A percentile compares a stretch with the other conserved stretches of the same genome.
Evolutionary conservation across 2,329 filamentous ascomycete genomes (phyloP).

Genomic region (Colletotrichum godetiae): DNA sequence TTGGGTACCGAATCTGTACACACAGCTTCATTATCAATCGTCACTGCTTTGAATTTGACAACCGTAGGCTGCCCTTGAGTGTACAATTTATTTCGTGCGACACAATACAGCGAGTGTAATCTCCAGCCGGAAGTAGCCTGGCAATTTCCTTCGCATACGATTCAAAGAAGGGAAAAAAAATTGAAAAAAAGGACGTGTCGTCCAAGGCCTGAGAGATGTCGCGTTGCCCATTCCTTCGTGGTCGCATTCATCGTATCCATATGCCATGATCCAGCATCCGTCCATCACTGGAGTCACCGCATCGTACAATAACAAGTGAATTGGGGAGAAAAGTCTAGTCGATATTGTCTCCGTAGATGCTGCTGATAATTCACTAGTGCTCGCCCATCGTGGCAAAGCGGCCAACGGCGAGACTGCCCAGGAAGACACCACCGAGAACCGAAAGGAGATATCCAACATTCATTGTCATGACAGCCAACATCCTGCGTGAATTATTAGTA

Average conservation of each 20-base stretch:
- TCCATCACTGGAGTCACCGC: too few species aligned
- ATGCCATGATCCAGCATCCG: not conserved
- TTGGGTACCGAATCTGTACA: slow-evolving; percentile 2
- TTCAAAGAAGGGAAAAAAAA: slow-evolving; percentile 11
- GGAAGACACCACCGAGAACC: slow-evolving; percentile 81
- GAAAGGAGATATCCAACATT: slow-evolving; percentile 89
- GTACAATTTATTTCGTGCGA: not conserved
- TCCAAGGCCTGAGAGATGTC: not conserved
- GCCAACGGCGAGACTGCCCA: slow-evolving; percentile 86
- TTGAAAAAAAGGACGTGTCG: not conserved
- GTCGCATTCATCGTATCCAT: slow-evolving; percentile 2
- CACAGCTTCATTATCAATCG: slow-evolving; percentile 5
- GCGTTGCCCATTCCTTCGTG: not conserved
- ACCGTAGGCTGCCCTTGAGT: not conserved
- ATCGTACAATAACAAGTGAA: not conserved
- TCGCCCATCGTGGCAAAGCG: slow-evolving; percentile 69
- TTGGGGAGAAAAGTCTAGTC: not conserved
- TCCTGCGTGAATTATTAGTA: slow-evolving; percentile 61
- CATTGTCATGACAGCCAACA: slow-evolving; percentile 92
- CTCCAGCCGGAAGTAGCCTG: not conserved
- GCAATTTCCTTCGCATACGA: not conserved
- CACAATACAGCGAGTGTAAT: not conserved
- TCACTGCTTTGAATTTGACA: not conserved
- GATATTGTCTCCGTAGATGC: not conserved
- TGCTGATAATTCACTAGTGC: slow-evolving; percentile 50